Evolutionary conservation across 2,329 filamentous ascomycete species (phyloP).

Genomic region (Sclerotinia minor): DNA sequence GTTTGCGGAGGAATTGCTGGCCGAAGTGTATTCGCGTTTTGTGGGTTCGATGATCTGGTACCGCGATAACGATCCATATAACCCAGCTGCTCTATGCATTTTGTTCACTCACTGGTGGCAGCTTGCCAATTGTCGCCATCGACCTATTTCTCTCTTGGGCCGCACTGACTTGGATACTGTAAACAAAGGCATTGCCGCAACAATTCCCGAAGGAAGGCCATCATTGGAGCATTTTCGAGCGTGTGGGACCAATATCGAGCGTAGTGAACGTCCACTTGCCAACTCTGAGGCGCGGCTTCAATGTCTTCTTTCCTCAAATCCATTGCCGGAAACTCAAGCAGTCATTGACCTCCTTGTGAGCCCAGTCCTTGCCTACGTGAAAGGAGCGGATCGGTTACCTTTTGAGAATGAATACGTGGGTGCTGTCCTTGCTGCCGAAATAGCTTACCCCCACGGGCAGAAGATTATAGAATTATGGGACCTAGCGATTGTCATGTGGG

Average conservation of each 20-base stretch:
- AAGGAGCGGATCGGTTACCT: not conserved
- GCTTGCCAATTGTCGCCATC: constrained; percentile 14
- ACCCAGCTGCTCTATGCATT: not conserved
- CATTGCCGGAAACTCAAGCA: not conserved
- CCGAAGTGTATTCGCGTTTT: constrained; percentile 10
- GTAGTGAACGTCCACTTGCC: not conserved
- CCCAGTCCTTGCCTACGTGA: not conserved
- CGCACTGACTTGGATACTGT: constrained; percentile 12
- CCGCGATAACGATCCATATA: constrained; percentile 13
- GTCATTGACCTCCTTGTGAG: not conserved
- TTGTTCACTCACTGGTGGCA: constrained; percentile 11
- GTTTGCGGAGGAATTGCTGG: not conserved
- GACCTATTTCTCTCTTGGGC: constrained; percentile 6
- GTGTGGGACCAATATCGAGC: not conserved
- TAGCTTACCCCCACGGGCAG: not conserved
- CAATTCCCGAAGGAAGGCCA: not conserved
- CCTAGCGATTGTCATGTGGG: constrained; percentile 2
- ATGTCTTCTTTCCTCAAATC: not conserved
- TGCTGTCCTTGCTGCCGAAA: constrained; percentile 5
- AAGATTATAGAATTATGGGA: constrained; percentile 20
- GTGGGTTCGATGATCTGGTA: constrained; percentile 12
- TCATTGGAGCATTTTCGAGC: constrained; percentile 16
- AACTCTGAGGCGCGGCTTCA: constrained; percentile 12
- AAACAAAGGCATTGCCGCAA: not conserved
- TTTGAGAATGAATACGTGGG: constrained; percentile 11